These are phyloP conservation scores for Viola pubescens DNA, from an alignment of 441 rosid species.

Conservation along the genomic window DNA sequence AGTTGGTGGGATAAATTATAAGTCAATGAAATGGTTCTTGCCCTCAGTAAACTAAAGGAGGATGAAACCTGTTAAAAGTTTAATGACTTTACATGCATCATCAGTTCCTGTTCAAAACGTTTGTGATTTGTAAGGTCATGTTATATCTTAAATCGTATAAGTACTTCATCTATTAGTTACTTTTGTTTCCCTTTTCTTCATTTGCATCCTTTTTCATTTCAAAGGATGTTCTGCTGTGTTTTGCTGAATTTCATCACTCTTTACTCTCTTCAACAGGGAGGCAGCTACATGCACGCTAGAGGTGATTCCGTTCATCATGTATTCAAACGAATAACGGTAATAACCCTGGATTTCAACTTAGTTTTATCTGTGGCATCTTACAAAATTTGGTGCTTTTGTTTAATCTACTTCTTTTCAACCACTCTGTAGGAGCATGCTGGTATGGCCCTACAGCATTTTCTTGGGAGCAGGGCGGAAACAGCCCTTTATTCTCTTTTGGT, in stretches of 20 bases:
- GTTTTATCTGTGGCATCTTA: background rate
- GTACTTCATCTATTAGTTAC: background rate
- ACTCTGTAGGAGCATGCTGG: conserved; percentile 70
- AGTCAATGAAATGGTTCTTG: background rate
- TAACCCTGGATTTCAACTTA: conserved; percentile 1
- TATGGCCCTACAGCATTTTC: conserved; percentile 68
- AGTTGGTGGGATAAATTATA: too few species aligned
- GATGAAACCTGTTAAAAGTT: background rate
- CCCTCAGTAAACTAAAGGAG: background rate
- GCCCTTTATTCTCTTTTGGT: conserved; percentile 70
- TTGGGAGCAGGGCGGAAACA: conserved; percentile 44
- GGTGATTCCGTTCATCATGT: conserved; percentile 66
- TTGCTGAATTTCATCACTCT: conserved; percentile 16
- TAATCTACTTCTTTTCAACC: conserved; percentile 1
- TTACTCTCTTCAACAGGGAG: conserved; percentile 50
- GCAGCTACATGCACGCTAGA: conserved; percentile 76
- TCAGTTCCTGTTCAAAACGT: background rate
- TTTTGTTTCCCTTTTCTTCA: background rate
- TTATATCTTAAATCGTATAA: too few species aligned
- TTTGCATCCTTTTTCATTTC: background rate
- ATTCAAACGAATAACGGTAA: conserved; percentile 70
- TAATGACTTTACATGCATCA: background rate
- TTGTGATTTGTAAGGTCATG: background rate
- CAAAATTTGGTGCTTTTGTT: background rate
- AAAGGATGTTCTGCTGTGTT: conserved; percentile 1